These are phyloP conservation scores for Phytophthora pseudosyringae DNA, from an alignment of 352 stramenopile species.

Conservation along the genomic window DNA sequence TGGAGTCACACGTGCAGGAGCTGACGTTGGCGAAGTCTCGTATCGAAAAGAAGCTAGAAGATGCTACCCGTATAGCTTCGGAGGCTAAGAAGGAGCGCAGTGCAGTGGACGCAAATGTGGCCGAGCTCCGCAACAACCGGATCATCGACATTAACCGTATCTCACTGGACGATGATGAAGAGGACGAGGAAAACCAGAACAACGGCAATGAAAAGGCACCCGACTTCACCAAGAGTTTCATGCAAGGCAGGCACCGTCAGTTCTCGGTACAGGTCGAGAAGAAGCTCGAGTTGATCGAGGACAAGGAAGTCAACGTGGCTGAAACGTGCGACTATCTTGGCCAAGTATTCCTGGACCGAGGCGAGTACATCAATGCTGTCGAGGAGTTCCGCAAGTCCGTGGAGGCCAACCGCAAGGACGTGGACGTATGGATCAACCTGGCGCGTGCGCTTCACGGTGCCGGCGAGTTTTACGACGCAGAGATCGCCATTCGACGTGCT, in stretches of 20 bases:
- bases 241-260: slow-evolving; percentile 29
- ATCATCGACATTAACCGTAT: slow-evolving; percentile 78
- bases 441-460: slow-evolving; percentile 64
- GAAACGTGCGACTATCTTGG: slow-evolving; percentile 80
- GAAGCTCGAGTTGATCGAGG: slow-evolving; percentile 45
- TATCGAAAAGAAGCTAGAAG: slow-evolving; percentile 61
- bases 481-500: slow-evolving; percentile 65
- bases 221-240: slow-evolving; percentile 24
- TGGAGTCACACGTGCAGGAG: slow-evolving; percentile 72
- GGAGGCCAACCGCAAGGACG: slow-evolving; percentile 63
- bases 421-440: slow-evolving; percentile 82
- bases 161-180: slow-evolving; percentile 57
- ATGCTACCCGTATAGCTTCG: slow-evolving; percentile 26
- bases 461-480: slow-evolving; percentile 68
- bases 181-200: slow-evolving; percentile 42
- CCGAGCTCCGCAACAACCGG: slow-evolving; percentile 55
- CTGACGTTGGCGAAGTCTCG: slow-evolving; percentile 60
- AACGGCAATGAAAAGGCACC: slow-evolving; percentile 33
- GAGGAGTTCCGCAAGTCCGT: slow-evolving; percentile 79
- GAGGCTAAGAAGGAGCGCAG: slow-evolving; percentile 48
- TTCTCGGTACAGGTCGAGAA: slow-evolving; percentile 38
- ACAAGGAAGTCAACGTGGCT: slow-evolving; percentile 64
- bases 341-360: slow-evolving; percentile 71
- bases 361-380: slow-evolving; percentile 60
- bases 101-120: slow-evolving; percentile 48